Evolutionary conservation across 768 basidiomycete species (phyloP).

Genomic region (Mycena floridula): DNA sequence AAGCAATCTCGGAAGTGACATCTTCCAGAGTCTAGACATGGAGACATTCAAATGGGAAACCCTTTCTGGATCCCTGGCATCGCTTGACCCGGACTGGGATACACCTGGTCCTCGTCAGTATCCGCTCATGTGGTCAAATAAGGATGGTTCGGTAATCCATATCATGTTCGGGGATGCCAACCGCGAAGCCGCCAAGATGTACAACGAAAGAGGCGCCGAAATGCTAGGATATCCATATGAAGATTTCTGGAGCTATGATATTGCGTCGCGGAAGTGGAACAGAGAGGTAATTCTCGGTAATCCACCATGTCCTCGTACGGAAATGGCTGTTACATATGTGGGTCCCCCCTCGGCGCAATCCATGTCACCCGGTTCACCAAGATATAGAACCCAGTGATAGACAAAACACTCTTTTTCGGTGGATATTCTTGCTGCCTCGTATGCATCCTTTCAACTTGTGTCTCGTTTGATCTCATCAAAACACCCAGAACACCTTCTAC

Average conservation of each 20-base stretch:
- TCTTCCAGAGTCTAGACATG: constrained; percentile 31
- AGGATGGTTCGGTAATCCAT: constrained; percentile 21
- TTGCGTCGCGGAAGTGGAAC: constrained; percentile 22
- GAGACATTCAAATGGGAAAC: constrained; percentile 24
- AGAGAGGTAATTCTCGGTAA: constrained; percentile 27
- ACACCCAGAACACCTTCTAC: not conserved
- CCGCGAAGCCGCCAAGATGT: constrained; percentile 20
- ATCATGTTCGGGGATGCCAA: constrained; percentile 30
- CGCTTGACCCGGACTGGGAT: constrained; percentile 12
- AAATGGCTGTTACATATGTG: constrained; percentile 25
- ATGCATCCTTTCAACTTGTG: not conserved
- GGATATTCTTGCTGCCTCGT: constrained; percentile 22
- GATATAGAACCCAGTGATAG: constrained; percentile 25
- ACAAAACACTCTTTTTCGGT: constrained; percentile 31
- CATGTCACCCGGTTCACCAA: not conserved
- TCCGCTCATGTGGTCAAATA: constrained; percentile 28
- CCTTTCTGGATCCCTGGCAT: constrained; percentile 11
- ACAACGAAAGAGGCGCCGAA: constrained; percentile 17
- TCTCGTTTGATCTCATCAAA: not conserved
- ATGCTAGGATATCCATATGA: constrained; percentile 17
- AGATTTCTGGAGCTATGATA: constrained; percentile 32
- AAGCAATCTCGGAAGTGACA: constrained; percentile 26
- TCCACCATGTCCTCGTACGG: constrained; percentile 25
- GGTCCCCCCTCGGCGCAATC: constrained; percentile 5
- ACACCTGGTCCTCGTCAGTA: constrained; percentile 28